These are phyloP conservation scores for Sporothrix curviconia DNA, from an alignment of 2,329 filamentous ascomycete species.

Conservation along the genomic window DNA sequence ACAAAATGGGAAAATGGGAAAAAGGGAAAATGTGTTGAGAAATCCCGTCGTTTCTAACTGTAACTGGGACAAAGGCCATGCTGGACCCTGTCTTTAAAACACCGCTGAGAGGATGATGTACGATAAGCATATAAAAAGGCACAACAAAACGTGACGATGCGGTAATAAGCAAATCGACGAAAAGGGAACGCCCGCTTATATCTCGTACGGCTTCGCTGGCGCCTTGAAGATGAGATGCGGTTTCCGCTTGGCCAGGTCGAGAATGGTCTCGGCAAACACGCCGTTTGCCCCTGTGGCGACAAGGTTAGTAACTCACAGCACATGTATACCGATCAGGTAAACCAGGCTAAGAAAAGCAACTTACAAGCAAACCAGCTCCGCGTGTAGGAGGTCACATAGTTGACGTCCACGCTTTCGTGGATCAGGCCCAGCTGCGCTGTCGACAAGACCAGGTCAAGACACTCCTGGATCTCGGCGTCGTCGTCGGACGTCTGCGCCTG, in stretches of 20 bases:
- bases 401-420: constrained; percentile 88
- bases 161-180: not conserved
- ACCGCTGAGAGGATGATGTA: no score
- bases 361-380: constrained; percentile 88
- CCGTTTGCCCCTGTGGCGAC: constrained; percentile 76
- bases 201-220: constrained; percentile 52
- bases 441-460: constrained; percentile 66
- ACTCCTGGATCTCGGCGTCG: constrained; percentile 72
- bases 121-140: not conserved
- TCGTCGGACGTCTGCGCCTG: constrained; percentile 84
- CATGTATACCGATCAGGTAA: not conserved
- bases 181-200: constrained; percentile 24
- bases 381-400: constrained; percentile 61
- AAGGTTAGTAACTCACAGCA: constrained; percentile 13
- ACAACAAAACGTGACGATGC: no score
- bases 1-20: no score
- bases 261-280: constrained; percentile 85
- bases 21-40: no score
- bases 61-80: no score
- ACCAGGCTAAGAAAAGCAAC: constrained; percentile 13
- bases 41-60: no score
- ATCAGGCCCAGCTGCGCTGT: constrained; percentile 73
- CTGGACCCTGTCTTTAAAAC: no score
- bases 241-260: constrained; percentile 83
- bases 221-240: constrained; percentile 77